These are phyloP conservation scores for Millerozyma acaciae DNA, from an alignment of 805 yeast species.

Conservation along the genomic window DNA sequence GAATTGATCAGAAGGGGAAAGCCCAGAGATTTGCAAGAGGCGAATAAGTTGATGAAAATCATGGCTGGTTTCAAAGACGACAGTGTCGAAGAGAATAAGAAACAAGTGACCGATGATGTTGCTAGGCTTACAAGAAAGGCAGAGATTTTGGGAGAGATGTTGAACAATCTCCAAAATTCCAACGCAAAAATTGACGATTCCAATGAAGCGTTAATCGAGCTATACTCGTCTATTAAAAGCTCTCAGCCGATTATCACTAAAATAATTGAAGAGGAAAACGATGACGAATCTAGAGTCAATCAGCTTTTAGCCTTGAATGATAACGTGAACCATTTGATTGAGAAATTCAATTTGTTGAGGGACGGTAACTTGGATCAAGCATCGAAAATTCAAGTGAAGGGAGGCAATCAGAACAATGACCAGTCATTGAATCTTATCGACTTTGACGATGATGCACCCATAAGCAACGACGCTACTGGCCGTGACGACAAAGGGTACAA, in stretches of 20 bases:
- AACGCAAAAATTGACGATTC: constrained; percentile 38
- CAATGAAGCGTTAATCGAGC: constrained; percentile 75
- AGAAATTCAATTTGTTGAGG: constrained; percentile 62
- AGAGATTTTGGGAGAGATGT: constrained; percentile 84
- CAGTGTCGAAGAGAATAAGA: constrained; percentile 65
- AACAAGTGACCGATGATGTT: constrained; percentile 77
- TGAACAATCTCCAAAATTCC: constrained; percentile 45
- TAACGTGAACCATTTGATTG: constrained; percentile 62
- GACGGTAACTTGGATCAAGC: constrained; percentile 62
- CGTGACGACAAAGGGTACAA: constrained; percentile 44
- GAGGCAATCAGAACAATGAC: constrained; percentile 21
- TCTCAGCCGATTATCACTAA: constrained; percentile 85
- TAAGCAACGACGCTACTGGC: constrained; percentile 24
- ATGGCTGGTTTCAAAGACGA: constrained; percentile 98
- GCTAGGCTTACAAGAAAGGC: constrained; percentile 81
- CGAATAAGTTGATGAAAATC: constrained; percentile 92
- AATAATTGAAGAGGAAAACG: constrained; percentile 77
- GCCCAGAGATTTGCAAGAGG: constrained; percentile 93
- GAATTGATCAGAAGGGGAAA: constrained; percentile 93
- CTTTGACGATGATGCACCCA: constrained; percentile 40
- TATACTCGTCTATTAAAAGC: constrained; percentile 72
- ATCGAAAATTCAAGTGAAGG: constrained; percentile 34
- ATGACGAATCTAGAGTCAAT: constrained; percentile 59
- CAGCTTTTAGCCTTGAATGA: constrained; percentile 71
- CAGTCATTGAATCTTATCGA: constrained; percentile 38